Base-by-base conservation (phyloP, 371 early-diverging fungal genomes). In the Apophysomyces variabilis region DNA sequence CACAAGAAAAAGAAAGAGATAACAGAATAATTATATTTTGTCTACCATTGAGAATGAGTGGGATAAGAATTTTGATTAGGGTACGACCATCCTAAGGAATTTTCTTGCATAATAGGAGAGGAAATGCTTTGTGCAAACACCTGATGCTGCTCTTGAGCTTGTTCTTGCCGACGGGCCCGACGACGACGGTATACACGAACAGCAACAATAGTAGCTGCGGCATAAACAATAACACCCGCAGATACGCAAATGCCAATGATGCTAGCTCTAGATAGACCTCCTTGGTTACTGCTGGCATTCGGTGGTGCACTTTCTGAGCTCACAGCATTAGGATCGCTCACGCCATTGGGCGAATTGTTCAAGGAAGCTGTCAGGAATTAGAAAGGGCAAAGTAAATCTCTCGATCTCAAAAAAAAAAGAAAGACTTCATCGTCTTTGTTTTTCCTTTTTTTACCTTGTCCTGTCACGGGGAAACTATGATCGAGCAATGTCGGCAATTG, bases 171-270 rank as follows among this genome's bases (percentile, higher is more conserved):
- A 35, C 59, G 66, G 7, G 47, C 59, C 14, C 75, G 68, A 36
- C 75, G 71, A n/a, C 65, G 65, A 21, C 78, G 78, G 61, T 82
- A 82, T 1, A 73, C 70, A 16, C 67, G 67, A 18, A 78, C 70
- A 6, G 68, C 60, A 1, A 61, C 73, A 11, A 79, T 66, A 0
- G 83, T 78, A 47, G 76, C 80, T 13, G 75, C 75, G 5, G 83
- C 80, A 66, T 82, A 82, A 2, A 82, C 68, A 11, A 67, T 73
- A 12, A 75, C 71, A 59, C 80, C 80, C 12, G 71, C 71, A 6
- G 80, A 78, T 0, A 82, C 80, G 60, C 76, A 74, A 39, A 82
- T 79, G 60, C 80, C 83, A 44, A 82, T 74, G 57, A 82, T 69
- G 7, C 73, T 66, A 0, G 66, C 78, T 7, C 71, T 74, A 11